Conservation (phyloP, 75 land plant species). For the Gnetum montanum region DNA sequence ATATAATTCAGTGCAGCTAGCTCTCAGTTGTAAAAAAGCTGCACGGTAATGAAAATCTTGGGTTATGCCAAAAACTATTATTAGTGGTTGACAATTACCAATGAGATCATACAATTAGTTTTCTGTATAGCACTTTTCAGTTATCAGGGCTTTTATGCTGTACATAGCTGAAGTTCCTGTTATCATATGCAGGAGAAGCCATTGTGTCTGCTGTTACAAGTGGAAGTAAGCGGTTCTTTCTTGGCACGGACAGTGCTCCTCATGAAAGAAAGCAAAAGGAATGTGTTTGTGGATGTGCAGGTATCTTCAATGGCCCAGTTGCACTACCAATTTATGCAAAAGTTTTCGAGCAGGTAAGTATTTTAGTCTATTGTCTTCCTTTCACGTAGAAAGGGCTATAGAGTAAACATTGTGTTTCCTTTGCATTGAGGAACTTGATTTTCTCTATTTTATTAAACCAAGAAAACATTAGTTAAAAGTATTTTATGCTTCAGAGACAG, state of each 20-base stretch:
- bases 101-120: too few relatives aligned
- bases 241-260: constrained; percentile 96
- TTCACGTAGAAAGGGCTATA: neutral
- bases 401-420: neutral
- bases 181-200: constrained; percentile 57
- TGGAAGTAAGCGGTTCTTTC: constrained; percentile 76
- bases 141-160: too few relatives aligned
- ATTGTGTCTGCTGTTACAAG: constrained; percentile 83
- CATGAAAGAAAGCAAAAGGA: constrained; percentile 81
- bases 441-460: neutral
- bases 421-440: neutral
- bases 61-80: too few relatives aligned
- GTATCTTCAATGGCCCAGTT: constrained; percentile 81
- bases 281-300: constrained; percentile 88
- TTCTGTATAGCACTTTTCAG: too few relatives aligned
- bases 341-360: constrained; percentile 86
- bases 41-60: too few relatives aligned
- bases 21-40: too few relatives aligned
- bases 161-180: too few relatives aligned
- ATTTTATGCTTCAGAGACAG: neutral
- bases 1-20: too few relatives aligned
- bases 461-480: neutral
- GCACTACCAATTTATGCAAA: constrained; percentile 78
- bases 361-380: neutral
- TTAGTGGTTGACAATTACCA: too few relatives aligned